phyloP scores from a whole-genome alignment of 371 early-diverging fungal genomes.

The Apophysomyces trapeziformis region DNA sequence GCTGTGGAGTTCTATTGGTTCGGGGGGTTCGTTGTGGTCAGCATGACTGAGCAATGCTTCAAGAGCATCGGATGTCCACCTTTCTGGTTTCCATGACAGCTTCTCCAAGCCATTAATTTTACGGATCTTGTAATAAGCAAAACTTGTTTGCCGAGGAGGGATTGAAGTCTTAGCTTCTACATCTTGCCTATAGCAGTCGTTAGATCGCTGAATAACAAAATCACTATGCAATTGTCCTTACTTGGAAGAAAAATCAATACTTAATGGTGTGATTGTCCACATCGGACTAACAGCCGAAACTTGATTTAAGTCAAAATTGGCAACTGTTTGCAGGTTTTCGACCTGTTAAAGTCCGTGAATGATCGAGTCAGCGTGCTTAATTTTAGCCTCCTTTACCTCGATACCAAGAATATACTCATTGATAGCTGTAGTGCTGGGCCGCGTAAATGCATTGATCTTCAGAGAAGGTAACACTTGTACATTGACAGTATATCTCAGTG shows the following conservation, averaged over 20 bases:
- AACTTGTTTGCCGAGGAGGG: slow-evolving; percentile 65
- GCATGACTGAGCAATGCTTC: slow-evolving; percentile 43
- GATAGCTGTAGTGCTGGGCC: slow-evolving; percentile 75
- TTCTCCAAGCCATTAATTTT: slow-evolving; percentile 17
- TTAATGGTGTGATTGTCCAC: slow-evolving; percentile 72
- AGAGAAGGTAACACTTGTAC: slow-evolving; percentile 84
- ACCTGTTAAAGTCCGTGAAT: slow-evolving; percentile 34
- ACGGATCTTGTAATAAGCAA: slow-evolving; percentile 65
- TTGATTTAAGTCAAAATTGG: slow-evolving; percentile 70
- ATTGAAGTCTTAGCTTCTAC: slow-evolving; percentile 45
- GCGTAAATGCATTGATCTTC: slow-evolving; percentile 90
- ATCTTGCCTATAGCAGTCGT: slow-evolving; percentile 27
- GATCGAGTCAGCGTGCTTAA: slow-evolving; percentile 20
- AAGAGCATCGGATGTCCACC: slow-evolving; percentile 54
- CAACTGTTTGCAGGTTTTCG: slow-evolving; percentile 69
- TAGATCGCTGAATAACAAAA: background rate
- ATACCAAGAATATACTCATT: slow-evolving; percentile 88
- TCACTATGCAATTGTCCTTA: slow-evolving; percentile 2
- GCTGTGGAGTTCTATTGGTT: slow-evolving; percentile 40
- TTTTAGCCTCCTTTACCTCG: slow-evolving; percentile 59
- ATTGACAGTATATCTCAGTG: slow-evolving; percentile 61
- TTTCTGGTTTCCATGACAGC: slow-evolving; percentile 46
- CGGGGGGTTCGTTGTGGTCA: slow-evolving; percentile 32
- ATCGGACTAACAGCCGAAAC: slow-evolving; percentile 72
- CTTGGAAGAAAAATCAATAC: slow-evolving; percentile 35